A percentile compares a stretch with the other conserved stretches of the same genome.
Conservation (phyloP, 2,329 filamentous ascomycete species). For the Diplodia scrobiculata region DNA sequence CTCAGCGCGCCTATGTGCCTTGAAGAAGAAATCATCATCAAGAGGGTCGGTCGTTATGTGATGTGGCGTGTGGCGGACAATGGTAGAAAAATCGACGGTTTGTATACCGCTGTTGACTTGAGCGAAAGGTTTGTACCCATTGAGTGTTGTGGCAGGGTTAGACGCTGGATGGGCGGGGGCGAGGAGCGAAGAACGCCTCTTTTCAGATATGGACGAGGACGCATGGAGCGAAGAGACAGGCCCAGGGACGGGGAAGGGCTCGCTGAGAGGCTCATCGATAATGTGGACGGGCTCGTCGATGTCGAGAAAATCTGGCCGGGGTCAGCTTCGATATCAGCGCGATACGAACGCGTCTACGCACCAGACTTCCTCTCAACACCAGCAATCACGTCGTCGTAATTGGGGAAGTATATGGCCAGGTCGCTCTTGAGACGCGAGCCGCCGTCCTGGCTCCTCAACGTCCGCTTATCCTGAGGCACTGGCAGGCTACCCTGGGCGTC, state of each 20-base stretch:
- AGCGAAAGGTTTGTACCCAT: slow-evolving; percentile 29
- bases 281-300: slow-evolving; percentile 73
- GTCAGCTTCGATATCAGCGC: slow-evolving; percentile 14
- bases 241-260: neutral
- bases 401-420: slow-evolving; percentile 83
- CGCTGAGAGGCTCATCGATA: slow-evolving; percentile 57
- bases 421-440: slow-evolving; percentile 87
- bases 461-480: slow-evolving; percentile 64
- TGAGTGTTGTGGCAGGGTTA: slow-evolving; percentile 21
- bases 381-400: slow-evolving; percentile 92
- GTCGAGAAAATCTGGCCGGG: slow-evolving; percentile 66
- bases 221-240: slow-evolving; percentile 2
- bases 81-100: slow-evolving; percentile 49
- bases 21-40: slow-evolving; percentile 58
- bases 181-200: slow-evolving; percentile 14
- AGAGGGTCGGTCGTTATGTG: slow-evolving; percentile 55
- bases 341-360: slow-evolving; percentile 47
- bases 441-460: slow-evolving; percentile 80
- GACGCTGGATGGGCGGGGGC: slow-evolving; percentile 15
- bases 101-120: slow-evolving; percentile 34
- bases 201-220: slow-evolving; percentile 1
- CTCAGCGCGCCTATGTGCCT: slow-evolving; percentile 62
- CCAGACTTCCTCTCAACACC: slow-evolving; percentile 77
- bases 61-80: slow-evolving; percentile 41
- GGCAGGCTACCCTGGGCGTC: slow-evolving; percentile 37